phyloP scores from a whole-genome alignment of 2,329 filamentous ascomycete species.

The Neodidymelliopsis sp. region DNA sequence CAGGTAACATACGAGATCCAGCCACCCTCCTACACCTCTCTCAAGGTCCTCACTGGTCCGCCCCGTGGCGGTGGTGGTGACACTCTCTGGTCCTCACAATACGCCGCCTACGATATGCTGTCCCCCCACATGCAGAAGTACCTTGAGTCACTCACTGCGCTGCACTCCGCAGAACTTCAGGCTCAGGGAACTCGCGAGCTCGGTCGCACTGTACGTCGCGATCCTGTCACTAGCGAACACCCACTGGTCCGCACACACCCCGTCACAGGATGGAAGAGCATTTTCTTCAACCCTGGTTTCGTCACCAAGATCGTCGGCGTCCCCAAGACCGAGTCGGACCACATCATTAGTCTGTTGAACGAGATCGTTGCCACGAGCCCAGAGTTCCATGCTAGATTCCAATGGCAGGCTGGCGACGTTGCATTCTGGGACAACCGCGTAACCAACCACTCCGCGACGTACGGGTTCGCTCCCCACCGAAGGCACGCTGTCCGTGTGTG shows the following conservation, averaged over 20 bases:
- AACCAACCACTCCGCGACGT: conserved; percentile 63
- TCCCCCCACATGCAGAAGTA: conserved; percentile 65
- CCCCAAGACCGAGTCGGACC: conserved; percentile 63
- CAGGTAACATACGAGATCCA: conserved; percentile 65
- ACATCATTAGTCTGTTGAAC: conserved; percentile 61
- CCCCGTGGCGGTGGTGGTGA: conserved; percentile 64
- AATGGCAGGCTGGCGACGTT: conserved; percentile 70
- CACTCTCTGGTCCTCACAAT: conserved; percentile 65
- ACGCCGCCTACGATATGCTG: conserved; percentile 65
- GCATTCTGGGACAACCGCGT: conserved; percentile 73
- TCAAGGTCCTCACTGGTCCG: conserved; percentile 63
- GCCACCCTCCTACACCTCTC: conserved; percentile 64
- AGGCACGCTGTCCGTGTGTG: conserved; percentile 63
- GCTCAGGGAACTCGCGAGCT: conserved; percentile 58
- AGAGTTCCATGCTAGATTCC: conserved; percentile 73
- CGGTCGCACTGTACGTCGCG: conserved; percentile 61
- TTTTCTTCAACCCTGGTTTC: conserved; percentile 68
- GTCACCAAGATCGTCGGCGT: conserved; percentile 66
- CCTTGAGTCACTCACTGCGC: conserved; percentile 63
- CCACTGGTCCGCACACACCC: conserved; percentile 67
- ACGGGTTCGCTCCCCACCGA: conserved; percentile 64
- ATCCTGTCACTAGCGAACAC: conserved; percentile 62
- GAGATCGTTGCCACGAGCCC: conserved; percentile 65
- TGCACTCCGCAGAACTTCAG: conserved; percentile 64
- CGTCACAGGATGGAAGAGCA: conserved; percentile 67